Evolutionary conservation across 148 eudicot species (phyloP), one percentile per base, ranked within the genome.

Genomic region (Rhododendron ferrugineum): DNA sequence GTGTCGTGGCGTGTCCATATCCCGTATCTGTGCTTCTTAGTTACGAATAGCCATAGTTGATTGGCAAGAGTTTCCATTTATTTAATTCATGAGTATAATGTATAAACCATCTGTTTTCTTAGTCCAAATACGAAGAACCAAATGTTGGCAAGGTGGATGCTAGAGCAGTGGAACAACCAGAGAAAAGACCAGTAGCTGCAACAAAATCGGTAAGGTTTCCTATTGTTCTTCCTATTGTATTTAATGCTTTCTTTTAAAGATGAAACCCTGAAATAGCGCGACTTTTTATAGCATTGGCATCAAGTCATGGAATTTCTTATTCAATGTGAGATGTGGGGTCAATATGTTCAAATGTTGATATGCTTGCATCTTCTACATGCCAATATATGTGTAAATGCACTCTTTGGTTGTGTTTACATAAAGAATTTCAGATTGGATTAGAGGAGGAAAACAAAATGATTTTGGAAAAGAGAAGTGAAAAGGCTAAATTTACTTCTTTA

Each of bases 121-220:
- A 40, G 42, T 40, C 42, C 42, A 40, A 5, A 40, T 40, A 40
- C 42, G 42, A 40, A 40, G 42, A 40, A 5, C 6, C 42, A 5
- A 40, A 40, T 40, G 42, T 40, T 5, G 42, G 42, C 42, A 40
- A 40, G 42, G 42, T 40, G 42, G 42, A 40, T 40, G 42, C 42
- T 40, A 40, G 42, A 40, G 42, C 34, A 46, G n/a, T 58, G 52
- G 85, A 83, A 66, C 49, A 3, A 36, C 40, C 13, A 16, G 83
- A 49, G 68, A 81, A 75, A 74, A 23, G n/a, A 20, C 73, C 16
- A 44, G 78, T 50, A 9, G 85, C 70, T 75, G 26, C 78, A 30
- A 60, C 83, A 37, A 18, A 66, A 40, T 70, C 5, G 86, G 83
- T 83, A 78, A 50, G 15, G 23, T 47, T 82, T 60, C 54, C 47